Conservation (phyloP, 2,329 filamentous ascomycete genomes). For the Pestalotiopsis sp. region DNA sequence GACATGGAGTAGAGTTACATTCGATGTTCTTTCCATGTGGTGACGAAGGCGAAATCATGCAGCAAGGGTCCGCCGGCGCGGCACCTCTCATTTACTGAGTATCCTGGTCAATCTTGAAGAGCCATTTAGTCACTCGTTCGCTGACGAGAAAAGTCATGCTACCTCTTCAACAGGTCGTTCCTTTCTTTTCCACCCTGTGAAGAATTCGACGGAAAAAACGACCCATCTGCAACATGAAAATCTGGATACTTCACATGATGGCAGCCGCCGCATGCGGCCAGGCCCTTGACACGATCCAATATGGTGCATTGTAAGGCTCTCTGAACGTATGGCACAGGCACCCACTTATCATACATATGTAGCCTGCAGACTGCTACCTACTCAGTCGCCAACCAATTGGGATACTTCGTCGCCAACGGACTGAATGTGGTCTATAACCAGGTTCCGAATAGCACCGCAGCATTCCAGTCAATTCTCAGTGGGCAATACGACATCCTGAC, state of each 20-base stretch:
- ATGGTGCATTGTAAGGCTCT: constrained; percentile 21
- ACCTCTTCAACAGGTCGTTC: not conserved
- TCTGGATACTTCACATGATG: not conserved
- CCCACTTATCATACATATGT: not conserved
- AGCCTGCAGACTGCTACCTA: constrained; percentile 28
- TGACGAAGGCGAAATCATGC: constrained; percentile 4
- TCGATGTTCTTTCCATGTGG: not conserved
- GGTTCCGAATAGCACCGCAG: constrained; percentile 30
- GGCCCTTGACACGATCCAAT: constrained; percentile 18
- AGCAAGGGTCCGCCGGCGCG: not conserved
- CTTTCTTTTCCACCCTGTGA: not conserved
- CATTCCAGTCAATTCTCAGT: constrained; percentile 24
- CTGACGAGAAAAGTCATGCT: not conserved
- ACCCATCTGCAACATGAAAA: not conserved
- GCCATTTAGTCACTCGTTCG: not conserved
- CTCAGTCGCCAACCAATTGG: constrained; percentile 32
- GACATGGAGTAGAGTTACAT: not conserved
- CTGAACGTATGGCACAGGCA: not conserved
- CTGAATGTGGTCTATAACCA: constrained; percentile 31
- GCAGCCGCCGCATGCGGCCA: not conserved
- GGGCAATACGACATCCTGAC: constrained; percentile 32
- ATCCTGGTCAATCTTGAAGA: not conserved
- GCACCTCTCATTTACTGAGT: not conserved
- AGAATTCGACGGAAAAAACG: not conserved
- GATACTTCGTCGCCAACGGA: constrained; percentile 29